Conservation (phyloP, 73 alveolate species). For the Uronychia binucleata region DNA sequence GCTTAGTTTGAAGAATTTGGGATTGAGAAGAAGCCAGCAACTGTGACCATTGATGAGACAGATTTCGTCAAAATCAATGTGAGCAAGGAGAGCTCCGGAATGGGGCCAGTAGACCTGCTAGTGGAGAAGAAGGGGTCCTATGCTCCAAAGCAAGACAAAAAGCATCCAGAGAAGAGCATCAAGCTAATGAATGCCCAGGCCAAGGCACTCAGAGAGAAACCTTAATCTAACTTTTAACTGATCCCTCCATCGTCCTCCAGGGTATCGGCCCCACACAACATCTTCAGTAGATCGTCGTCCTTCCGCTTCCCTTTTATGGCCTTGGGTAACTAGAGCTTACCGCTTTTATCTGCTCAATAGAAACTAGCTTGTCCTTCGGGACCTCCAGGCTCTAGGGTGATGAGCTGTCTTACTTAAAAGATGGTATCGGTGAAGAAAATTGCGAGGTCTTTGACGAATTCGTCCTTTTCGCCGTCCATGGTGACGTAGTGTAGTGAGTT, state of each 20-base stretch:
- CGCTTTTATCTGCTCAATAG: neutral
- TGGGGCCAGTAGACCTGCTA: neutral
- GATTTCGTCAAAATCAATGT: neutral
- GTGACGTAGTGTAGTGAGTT: neutral
- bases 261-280: neutral
- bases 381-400: neutral
- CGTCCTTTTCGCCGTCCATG: neutral
- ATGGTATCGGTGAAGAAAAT: neutral
- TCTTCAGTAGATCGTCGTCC: neutral
- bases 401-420: neutral
- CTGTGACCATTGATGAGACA: neutral
- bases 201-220: neutral
- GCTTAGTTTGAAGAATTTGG: slow-evolving; percentile 19
- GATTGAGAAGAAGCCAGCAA: slow-evolving; percentile 11
- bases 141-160: slow-evolving; percentile 17
- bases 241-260: neutral
- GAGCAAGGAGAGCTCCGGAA: neutral
- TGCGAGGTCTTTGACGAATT: neutral
- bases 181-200: slow-evolving; percentile 13
- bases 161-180: slow-evolving; percentile 18
- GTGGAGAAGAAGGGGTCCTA: neutral
- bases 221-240: slow-evolving; percentile 4
- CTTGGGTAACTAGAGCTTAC: neutral
- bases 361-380: neutral
- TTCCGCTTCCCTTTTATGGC: neutral